A percentile compares a stretch with the other conserved stretches of the same genome.
Conservation (phyloP, 2,329 filamentous ascomycete genomes). For the Trichophyton rubrum region DNA sequence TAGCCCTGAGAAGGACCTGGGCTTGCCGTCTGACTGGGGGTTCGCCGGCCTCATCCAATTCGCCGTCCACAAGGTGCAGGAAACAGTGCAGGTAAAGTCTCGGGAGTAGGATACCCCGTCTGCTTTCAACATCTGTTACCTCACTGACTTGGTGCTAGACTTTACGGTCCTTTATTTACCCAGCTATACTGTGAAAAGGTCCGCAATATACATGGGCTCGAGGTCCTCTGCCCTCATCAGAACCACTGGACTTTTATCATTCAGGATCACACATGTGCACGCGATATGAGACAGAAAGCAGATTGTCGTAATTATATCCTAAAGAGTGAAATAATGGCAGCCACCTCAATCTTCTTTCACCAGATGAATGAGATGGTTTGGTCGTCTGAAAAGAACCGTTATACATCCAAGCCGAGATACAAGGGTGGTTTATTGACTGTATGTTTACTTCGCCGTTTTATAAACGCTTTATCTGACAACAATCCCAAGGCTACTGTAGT, state of each 20-base stretch:
- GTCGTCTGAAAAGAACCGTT: conserved; percentile 5
- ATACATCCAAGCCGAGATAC: conserved; percentile 9
- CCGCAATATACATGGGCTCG: not conserved
- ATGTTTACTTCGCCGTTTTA: conserved; percentile 2
- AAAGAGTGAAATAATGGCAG: conserved; percentile 10
- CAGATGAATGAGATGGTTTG: conserved; percentile 13
- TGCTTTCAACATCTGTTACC: too few species aligned
- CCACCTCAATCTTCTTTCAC: conserved; percentile 10
- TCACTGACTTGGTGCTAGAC: not conserved
- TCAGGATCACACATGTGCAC: conserved; percentile 3
- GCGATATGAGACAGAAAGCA: not conserved
- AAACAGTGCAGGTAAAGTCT: too few species aligned
- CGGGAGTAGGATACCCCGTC: too few species aligned
- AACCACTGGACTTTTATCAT: conserved; percentile 10
- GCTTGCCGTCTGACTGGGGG: conserved; percentile 7
- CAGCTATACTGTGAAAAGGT: not conserved
- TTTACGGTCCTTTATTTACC: conserved; percentile 6
- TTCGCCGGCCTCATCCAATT: conserved; percentile 4
- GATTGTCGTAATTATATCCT: conserved; percentile 8
- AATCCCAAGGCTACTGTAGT: conserved; percentile 9
- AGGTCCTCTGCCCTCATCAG: not conserved
- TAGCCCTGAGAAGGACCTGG: not conserved
- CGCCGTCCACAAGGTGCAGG: too few species aligned
- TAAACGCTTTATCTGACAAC: not conserved
- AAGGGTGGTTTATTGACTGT: conserved; percentile 10